Conservation (phyloP, 495 filamentous ascomycete species). For the Lindgomyces ingoldianus region DNA sequence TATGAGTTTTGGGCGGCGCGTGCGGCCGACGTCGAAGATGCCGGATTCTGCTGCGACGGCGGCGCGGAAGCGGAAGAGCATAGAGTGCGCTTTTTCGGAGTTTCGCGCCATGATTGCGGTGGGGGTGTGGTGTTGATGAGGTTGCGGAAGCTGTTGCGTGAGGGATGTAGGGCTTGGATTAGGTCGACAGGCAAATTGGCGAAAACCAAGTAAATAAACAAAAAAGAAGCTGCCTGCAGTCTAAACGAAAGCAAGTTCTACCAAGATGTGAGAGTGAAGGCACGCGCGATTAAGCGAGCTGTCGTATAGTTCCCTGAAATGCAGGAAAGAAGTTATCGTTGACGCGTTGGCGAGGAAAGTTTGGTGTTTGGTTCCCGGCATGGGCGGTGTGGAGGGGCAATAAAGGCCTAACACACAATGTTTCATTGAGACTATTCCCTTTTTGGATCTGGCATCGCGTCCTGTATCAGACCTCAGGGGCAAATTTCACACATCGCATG, state of each 20-base stretch:
- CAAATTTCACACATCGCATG: background rate
- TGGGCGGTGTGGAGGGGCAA: constrained; percentile 24
- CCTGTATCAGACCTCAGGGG: background rate
- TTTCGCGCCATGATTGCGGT: constrained; percentile 65
- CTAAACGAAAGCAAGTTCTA: constrained; percentile 5
- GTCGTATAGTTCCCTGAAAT: too few relatives aligned
- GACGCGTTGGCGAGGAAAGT: constrained; percentile 27
- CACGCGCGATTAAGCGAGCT: too few relatives aligned
- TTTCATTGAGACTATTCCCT: background rate
- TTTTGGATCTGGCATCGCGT: background rate
- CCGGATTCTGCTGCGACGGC: constrained; percentile 94
- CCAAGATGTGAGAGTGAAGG: background rate
- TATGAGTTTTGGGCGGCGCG: constrained; percentile 85
- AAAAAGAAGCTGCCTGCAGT: constrained; percentile 25
- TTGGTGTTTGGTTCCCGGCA: constrained; percentile 17
- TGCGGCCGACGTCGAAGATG: constrained; percentile 90
- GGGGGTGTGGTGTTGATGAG: background rate
- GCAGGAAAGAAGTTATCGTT: background rate
- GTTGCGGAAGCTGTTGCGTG: too few relatives aligned
- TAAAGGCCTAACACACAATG: constrained; percentile 7
- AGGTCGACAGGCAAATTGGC: too few relatives aligned
- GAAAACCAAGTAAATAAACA: constrained; percentile 2
- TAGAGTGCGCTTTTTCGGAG: constrained; percentile 97
- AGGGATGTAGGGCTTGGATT: too few relatives aligned
- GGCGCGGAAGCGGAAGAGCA: constrained; percentile 99